These are phyloP conservation scores for Chimonanthus praecox DNA, from an alignment of 164 flowering plant species.

Conservation along the genomic window DNA sequence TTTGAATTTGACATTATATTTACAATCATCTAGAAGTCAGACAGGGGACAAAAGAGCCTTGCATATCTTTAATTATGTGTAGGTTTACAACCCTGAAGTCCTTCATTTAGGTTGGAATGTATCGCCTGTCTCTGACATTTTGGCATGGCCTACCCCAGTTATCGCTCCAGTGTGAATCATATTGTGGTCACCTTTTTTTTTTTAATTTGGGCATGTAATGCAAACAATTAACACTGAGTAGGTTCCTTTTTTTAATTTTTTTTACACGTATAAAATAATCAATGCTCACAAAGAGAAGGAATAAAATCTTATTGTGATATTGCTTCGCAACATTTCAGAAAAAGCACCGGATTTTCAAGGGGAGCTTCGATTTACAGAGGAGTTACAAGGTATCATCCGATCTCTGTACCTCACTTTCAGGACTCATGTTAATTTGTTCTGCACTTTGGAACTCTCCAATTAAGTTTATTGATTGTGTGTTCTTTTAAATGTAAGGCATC, in stretches of 20 bases:
- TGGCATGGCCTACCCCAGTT: neutral
- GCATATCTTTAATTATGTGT: neutral
- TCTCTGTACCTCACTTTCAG: neutral
- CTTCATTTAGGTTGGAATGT: no score
- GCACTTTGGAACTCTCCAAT: neutral
- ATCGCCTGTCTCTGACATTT: no score
- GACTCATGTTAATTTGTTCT: neutral
- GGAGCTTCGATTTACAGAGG: constrained; percentile 32
- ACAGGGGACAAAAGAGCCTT: neutral
- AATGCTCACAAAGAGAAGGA: neutral
- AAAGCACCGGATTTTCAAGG: constrained; percentile 22
- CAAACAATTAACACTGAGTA: neutral
- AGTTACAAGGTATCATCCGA: constrained; percentile 21
- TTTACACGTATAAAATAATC: neutral
- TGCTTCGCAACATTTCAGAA: constrained; percentile 8
- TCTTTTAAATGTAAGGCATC: constrained; percentile 49
- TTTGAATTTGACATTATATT: no score
- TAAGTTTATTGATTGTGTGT: neutral
- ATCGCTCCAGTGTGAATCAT: neutral
- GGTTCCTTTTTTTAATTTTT: no score
- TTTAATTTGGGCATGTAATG: neutral
- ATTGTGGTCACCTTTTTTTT: neutral
- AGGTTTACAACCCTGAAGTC: no score
- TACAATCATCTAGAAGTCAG: neutral
- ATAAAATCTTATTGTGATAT: neutral